These are phyloP conservation scores for Phytopythium helicoides DNA, from an alignment of 352 stramenopile genomes.

Conservation along the genomic window DNA sequence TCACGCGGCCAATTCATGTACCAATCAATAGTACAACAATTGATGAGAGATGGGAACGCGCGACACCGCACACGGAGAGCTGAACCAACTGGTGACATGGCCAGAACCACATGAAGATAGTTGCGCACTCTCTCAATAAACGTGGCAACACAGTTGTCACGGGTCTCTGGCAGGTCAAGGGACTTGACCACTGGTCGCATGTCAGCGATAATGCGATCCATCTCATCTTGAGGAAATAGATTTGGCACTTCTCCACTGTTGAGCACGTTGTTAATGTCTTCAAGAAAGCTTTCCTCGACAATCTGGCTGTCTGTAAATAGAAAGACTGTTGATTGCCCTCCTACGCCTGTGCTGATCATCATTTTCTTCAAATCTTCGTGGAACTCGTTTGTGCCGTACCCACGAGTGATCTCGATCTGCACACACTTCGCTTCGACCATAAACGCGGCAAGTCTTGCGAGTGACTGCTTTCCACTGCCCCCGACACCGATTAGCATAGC, in stretches of 20 bases:
- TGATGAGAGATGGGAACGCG: constrained; percentile 94
- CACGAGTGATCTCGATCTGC: constrained; percentile 92
- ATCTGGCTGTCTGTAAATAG: constrained; percentile 96
- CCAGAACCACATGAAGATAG: constrained; percentile 94
- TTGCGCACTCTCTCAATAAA: constrained; percentile 92
- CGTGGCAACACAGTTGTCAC: constrained; percentile 87
- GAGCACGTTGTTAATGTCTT: constrained; percentile 97
- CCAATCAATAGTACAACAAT: constrained; percentile 97
- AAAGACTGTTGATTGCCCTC: constrained; percentile 80
- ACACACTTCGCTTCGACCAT: constrained; percentile 91
- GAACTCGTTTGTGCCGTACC: constrained; percentile 89
- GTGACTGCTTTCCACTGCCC: constrained; percentile 92
- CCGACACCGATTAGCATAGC: constrained; percentile 96
- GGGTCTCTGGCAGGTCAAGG: constrained; percentile 86
- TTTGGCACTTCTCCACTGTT: constrained; percentile 97
- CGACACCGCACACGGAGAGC: constrained; percentile 90
- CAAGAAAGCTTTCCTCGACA: constrained; percentile 93
- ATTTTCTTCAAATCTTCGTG: constrained; percentile 93
- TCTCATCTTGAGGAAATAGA: constrained; percentile 91
- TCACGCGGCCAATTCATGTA: constrained; percentile 94
- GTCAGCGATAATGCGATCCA: constrained; percentile 92
- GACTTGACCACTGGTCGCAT: constrained; percentile 90
- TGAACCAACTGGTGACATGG: constrained; percentile 93
- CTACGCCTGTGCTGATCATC: constrained; percentile 92
- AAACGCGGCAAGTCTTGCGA: constrained; percentile 89